Conservation (phyloP, 176 grass and related monocot species). For the Sorghum bicolor region DNA sequence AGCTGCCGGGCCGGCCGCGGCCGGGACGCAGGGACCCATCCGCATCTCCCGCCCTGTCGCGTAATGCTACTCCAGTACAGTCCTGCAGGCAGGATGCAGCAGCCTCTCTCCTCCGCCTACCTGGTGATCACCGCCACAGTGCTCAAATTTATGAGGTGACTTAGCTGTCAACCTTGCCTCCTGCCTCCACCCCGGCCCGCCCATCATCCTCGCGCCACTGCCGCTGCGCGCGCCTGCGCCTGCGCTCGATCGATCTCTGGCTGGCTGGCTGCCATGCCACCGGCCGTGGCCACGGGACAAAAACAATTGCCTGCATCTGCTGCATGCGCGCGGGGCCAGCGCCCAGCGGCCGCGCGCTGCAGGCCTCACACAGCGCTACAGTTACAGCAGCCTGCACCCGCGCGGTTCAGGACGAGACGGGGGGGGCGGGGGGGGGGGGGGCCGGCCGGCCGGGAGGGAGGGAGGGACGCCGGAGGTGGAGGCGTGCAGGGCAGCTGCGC, state of each 20-base stretch:
- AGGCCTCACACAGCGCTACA: not conserved
- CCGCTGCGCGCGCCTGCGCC: too few relatives aligned
- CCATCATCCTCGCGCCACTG: not conserved
- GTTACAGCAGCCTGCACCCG: not conserved
- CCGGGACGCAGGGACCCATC: not conserved
- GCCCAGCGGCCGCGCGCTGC: not conserved
- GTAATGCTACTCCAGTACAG: slow-evolving; percentile 10
- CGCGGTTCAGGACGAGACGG: not conserved
- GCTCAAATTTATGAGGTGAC: slow-evolving; percentile 39
- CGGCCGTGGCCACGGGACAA: slow-evolving; percentile 27
- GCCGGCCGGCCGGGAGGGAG: too few relatives aligned
- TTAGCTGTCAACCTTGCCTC: slow-evolving; percentile 38
- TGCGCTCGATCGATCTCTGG: not conserved
- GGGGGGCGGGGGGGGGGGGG: not conserved
- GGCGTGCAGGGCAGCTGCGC: not conserved
- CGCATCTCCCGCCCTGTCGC: slow-evolving; percentile 34
- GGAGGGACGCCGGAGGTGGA: too few relatives aligned
- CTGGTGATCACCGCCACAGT: slow-evolving; percentile 27
- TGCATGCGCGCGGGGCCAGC: not conserved
- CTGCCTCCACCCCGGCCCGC: not conserved
- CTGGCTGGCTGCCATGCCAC: not conserved
- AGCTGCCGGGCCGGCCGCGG: not conserved
- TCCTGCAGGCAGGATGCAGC: too few relatives aligned
- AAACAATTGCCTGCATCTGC: slow-evolving; percentile 6
- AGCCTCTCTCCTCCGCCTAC: not conserved